Evolutionary conservation across 1,139 yeast species (phyloP), one percentile per base, ranked within the genome.

Genomic region (Geotrichum macrosporum): DNA sequence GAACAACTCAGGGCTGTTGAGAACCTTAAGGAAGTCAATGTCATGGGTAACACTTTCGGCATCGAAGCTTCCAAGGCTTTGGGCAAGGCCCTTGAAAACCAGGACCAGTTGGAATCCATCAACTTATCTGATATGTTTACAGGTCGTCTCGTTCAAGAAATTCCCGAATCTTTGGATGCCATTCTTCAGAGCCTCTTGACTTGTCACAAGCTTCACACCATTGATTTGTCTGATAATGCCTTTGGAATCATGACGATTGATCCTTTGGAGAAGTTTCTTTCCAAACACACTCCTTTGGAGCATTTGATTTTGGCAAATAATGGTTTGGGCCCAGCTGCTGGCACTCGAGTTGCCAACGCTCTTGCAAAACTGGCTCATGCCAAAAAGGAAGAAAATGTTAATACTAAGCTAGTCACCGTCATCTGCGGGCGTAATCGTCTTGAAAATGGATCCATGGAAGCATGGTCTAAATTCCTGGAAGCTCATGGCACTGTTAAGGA

Each of bases 251-350:
- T 94, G 64, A 85, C 97, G 30, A 87, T 92, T 53, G 95, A 84
- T 53, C 94, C 94, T n/a, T 75, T 92, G 52, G 96, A 89, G 62
- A 74, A 71, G 31, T 89, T 83, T 60, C 72, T 94, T 53, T 70
- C 85, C 13, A 75, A 80, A 58, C 95, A 94, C 40, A 74, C 78
- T 16, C 80, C 95, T 21, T 69, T 92, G 51, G 83, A 85, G 65
- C 96, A 92, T 63, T 76, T 94, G 64, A 81, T 86, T 54, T 73
- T 94, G 54, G 84, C 96, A 43, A 92, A 92, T 69, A 92, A 94
- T 64, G 99, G 99, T 48, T 83, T 92, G 80, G 99, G 99, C 19
- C 99, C 99, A 22, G 84, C 84, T 65, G 95, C 97, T 0, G 98
- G 99, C 57, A 83, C 94, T 47, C 78, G 95, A 65, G 84, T 92